A percentile compares a stretch with the other conserved stretches of the same genome.
Evolutionary conservation across 2,329 filamentous ascomycete species (phyloP).

Genomic region (Colletotrichum chrysophilum): DNA sequence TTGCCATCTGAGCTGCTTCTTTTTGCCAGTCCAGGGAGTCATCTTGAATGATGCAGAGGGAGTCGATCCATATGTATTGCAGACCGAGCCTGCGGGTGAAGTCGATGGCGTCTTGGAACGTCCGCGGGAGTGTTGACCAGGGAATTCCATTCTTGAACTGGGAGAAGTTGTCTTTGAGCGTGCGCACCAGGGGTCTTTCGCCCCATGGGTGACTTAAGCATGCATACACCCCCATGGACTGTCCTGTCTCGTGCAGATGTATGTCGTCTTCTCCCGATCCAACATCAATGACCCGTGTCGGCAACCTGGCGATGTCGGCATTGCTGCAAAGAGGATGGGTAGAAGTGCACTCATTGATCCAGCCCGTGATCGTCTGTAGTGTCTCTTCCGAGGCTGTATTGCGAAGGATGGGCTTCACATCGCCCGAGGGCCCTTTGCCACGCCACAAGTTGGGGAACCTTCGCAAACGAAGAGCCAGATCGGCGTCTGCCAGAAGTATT

Average conservation of each 20-base stretch:
- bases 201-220: not conserved
- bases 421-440: not conserved
- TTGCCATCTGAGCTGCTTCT: slow-evolving; percentile 13
- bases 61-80: slow-evolving; percentile 27
- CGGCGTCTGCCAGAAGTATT: not conserved
- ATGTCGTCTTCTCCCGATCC: not conserved
- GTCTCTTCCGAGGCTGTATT: not conserved
- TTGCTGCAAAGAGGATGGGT: not conserved
- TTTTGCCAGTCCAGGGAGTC: slow-evolving; percentile 18
- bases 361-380: not conserved
- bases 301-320: not conserved
- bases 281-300: not conserved
- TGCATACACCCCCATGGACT: not conserved
- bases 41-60: slow-evolving; percentile 27
- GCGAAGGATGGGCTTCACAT: not conserved
- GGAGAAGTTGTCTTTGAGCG: not conserved
- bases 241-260: not conserved
- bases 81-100: slow-evolving; percentile 18
- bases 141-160: not conserved
- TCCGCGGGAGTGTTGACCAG: not conserved
- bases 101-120: slow-evolving; percentile 24
- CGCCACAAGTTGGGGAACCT: not conserved
- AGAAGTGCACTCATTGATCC: not conserved
- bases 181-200: not conserved
- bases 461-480: not conserved